Evolutionary conservation across 2,329 filamentous ascomycete species (phyloP).

Genomic region (Westerdykella ornata): DNA sequence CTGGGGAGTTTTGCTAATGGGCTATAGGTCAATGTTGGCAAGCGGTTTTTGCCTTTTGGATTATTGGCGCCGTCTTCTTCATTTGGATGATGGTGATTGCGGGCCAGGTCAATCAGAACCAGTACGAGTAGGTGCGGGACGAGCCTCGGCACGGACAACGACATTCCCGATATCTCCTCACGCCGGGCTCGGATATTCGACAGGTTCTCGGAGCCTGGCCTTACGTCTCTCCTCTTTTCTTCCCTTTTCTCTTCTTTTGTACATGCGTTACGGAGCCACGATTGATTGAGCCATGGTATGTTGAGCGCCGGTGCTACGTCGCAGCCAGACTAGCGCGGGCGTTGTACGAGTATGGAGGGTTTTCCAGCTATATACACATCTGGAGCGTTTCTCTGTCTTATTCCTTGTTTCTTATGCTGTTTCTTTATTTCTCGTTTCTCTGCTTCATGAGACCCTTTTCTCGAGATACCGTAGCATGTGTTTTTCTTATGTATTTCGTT

Average conservation of each 20-base stretch:
- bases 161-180: background rate
- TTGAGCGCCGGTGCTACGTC: too few relatives aligned
- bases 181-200: background rate
- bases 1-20: slow-evolving; percentile 11
- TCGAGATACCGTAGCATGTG: background rate
- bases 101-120: slow-evolving; percentile 48
- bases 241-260: background rate
- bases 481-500: background rate
- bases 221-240: background rate
- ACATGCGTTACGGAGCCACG: background rate
- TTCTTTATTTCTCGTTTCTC: background rate
- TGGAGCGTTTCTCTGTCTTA: background rate
- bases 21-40: slow-evolving; percentile 53
- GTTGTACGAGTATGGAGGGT: too few relatives aligned
- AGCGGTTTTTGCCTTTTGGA: slow-evolving; percentile 57
- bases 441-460: background rate
- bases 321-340: too few relatives aligned
- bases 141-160: background rate
- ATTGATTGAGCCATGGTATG: background rate
- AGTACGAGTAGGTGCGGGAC: slow-evolving; percentile 29
- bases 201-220: background rate
- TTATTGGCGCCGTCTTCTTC: slow-evolving; percentile 57
- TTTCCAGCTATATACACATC: background rate
- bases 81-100: slow-evolving; percentile 62
- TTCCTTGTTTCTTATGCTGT: background rate